A percentile compares a stretch with the other conserved stretches of the same genome.
Evolutionary conservation across 805 yeast genomes (phyloP).

Genomic region (Metschnikowia sp.): DNA sequence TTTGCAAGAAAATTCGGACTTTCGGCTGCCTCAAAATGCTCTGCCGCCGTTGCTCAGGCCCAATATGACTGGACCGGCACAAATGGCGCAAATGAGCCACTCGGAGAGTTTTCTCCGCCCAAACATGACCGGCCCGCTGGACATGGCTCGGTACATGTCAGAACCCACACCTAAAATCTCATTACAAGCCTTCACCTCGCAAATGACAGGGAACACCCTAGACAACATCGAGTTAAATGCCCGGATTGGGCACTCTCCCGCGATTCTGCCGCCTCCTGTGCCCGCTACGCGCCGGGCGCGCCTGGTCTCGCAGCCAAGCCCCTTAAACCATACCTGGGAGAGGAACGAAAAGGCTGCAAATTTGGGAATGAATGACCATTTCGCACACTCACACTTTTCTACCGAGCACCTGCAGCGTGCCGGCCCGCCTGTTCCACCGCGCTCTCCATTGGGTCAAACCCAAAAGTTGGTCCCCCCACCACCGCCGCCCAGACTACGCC

Average conservation of each 20-base stretch:
- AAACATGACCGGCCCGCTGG: conserved; percentile 27
- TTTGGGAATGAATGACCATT: background rate
- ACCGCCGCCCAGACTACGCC: conserved; percentile 42
- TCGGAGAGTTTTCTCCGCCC: conserved; percentile 19
- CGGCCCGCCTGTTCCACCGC: conserved; percentile 23
- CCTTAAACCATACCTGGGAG: conserved; percentile 4
- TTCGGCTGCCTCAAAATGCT: conserved; percentile 12
- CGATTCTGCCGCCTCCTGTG: conserved; percentile 25
- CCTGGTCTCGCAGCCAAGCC: conserved; percentile 30
- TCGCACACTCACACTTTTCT: background rate
- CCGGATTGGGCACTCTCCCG: conserved; percentile 12
- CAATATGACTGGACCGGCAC: conserved; percentile 47
- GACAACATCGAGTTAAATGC: conserved; percentile 36
- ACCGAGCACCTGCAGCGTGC: background rate
- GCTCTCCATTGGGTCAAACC: conserved; percentile 20
- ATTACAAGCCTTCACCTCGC: conserved; percentile 38
- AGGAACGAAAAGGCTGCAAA: too few relatives aligned
- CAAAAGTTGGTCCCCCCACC: conserved; percentile 24
- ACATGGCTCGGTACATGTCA: conserved; percentile 32
- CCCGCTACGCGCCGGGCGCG: conserved; percentile 38
- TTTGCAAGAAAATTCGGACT: conserved; percentile 20
- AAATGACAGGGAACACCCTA: conserved; percentile 38
- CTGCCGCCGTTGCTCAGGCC: conserved; percentile 30
- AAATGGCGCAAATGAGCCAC: conserved; percentile 31
- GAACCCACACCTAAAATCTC: conserved; percentile 32